These are phyloP conservation scores for Ophiocordyceps camponoti-saundersi DNA, from an alignment of 2,329 filamentous ascomycete species.

Conservation along the genomic window DNA sequence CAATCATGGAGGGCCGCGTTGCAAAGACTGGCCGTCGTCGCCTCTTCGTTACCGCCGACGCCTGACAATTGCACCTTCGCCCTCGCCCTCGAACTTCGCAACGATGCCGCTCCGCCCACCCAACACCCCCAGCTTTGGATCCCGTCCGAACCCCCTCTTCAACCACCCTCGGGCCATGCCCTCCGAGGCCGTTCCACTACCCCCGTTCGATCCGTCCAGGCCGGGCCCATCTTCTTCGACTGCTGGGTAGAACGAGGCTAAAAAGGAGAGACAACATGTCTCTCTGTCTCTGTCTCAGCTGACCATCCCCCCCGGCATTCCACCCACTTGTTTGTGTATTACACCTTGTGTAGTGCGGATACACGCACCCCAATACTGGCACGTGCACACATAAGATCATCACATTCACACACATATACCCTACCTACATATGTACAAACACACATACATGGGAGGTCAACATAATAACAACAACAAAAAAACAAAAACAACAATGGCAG, in stretches of 20 bases:
- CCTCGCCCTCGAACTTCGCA: slow-evolving; percentile 55
- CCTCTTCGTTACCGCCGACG: slow-evolving; percentile 36
- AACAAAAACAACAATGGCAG: neutral
- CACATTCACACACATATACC: neutral
- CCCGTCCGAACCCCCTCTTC: slow-evolving; percentile 31
- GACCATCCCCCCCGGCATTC: too few relatives aligned
- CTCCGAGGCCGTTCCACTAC: slow-evolving; percentile 24
- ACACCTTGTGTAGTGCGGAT: too few relatives aligned
- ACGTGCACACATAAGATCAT: too few relatives aligned
- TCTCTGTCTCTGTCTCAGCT: neutral
- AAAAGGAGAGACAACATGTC: neutral
- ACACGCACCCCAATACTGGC: too few relatives aligned
- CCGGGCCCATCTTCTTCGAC: slow-evolving; percentile 47
- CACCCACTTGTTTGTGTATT: too few relatives aligned
- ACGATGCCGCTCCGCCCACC: slow-evolving; percentile 40
- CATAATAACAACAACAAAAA: neutral
- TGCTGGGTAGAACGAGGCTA: slow-evolving; percentile 39
- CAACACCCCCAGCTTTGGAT: slow-evolving; percentile 47
- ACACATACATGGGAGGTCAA: neutral
- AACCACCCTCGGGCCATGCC: slow-evolving; percentile 15
- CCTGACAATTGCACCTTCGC: slow-evolving; percentile 57
- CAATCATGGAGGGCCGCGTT: slow-evolving; percentile 57
- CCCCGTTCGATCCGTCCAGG: slow-evolving; percentile 34
- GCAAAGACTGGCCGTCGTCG: slow-evolving; percentile 41
- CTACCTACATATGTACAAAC: neutral